Percentiles rank a stretch among this genome's conserved stretches.
These are phyloP conservation scores for Auriscalpium microsporum DNA, from an alignment of 768 basidiomycete genomes.

Conservation along the genomic window DNA sequence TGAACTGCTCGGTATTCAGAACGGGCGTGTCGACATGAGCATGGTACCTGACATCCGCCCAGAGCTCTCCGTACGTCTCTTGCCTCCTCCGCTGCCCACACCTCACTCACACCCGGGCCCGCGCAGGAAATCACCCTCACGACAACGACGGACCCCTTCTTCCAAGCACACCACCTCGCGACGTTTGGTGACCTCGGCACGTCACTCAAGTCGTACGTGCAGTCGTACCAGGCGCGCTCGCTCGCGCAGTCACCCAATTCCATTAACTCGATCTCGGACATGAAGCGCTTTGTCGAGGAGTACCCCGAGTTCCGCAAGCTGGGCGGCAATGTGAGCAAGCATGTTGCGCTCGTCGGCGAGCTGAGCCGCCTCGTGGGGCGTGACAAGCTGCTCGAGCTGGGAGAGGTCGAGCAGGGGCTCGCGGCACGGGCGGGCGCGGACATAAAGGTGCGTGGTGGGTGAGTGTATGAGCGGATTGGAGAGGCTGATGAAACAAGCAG, in stretches of 20 bases:
- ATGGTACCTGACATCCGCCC: constrained; percentile 78
- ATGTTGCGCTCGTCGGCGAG: constrained; percentile 94
- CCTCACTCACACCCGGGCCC: constrained; percentile 5
- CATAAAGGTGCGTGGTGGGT: constrained; percentile 50
- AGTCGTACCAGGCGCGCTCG: constrained; percentile 84
- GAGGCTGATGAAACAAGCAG: constrained; percentile 30
- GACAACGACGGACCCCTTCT: constrained; percentile 87
- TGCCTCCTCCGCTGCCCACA: not conserved
- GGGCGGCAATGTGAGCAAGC: constrained; percentile 97
- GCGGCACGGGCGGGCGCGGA: constrained; percentile 90
- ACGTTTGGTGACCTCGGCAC: constrained; percentile 97
- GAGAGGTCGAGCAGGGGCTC: constrained; percentile 93
- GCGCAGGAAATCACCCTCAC: constrained; percentile 88
- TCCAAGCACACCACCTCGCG: constrained; percentile 79
- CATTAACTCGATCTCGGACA: constrained; percentile 91
- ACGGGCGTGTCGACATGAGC: constrained; percentile 82
- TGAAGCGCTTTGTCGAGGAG: constrained; percentile 97
- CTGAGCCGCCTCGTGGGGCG: constrained; percentile 82
- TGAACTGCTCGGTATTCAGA: constrained; percentile 86
- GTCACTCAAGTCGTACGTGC: constrained; percentile 85
- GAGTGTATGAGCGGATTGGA: not conserved
- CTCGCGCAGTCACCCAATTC: constrained; percentile 63
- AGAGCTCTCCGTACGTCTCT: constrained; percentile 64
- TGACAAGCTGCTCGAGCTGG: constrained; percentile 80
- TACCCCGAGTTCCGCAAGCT: constrained; percentile 96